Base-by-base conservation (phyloP, 106 monocot species). In the Ottelia alismoides region DNA sequence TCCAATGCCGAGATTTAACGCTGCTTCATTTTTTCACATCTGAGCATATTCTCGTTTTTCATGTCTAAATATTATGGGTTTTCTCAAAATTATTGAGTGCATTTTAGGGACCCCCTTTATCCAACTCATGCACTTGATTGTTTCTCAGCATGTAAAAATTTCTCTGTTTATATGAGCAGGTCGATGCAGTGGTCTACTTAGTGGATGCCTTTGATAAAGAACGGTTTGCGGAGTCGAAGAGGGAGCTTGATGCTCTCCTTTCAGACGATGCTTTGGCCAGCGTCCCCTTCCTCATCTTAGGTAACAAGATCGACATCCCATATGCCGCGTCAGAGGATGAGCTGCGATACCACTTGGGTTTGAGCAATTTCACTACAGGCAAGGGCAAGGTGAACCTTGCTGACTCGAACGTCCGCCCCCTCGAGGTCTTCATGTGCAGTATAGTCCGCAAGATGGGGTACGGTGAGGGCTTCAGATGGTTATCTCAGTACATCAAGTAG, bases 361-460 rank as follows among this genome's bases (percentile, higher is more conserved):
- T 88, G 25, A 82, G 27, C 67, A 79, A 76, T 49, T 88, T 88
- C 73, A 88, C 88, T 1, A 88, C 88, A 6, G 87, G 87, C 18
- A 88, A 88, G 63, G 87, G 87, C 35, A 82, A 70, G 54, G 78
- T 82, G 25, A 83, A 68, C 63, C 73, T 88, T 9, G 58, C 28
- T 0, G 79, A 78, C 22, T 87, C 82, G 31, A 76, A 82, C 12
- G 72, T 88, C 56, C 78, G 88, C 11, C 88, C 88, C 11, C 66
- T 88, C 9, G 88, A 88, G 70, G 76, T 83, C n/a, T 88, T 88
- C 76, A 88, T 88, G 88, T 88, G 88, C 83, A 79, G 82, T 44
- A 70, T 88, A 23, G 88, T 88, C 10, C 72, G 83, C 31, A 88
- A 88, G 75, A 88, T 88, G 88, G 83, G 88, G 11, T 88, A 88